phyloP scores from a whole-genome alignment of 176 grass and related monocot genomes.

The Poa pratensis region DNA sequence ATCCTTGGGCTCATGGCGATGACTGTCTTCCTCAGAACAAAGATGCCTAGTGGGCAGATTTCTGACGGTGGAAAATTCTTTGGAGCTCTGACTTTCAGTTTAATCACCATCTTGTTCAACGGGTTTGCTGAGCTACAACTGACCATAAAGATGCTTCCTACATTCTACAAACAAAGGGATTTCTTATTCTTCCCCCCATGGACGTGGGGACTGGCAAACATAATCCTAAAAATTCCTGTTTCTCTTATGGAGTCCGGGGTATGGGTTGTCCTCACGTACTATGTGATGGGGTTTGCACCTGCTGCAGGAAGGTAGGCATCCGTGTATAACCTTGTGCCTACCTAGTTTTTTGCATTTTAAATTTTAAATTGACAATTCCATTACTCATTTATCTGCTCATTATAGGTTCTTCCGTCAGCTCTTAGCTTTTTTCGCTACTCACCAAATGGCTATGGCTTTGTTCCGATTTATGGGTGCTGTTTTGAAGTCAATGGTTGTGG shows the following conservation, averaged over 20 bases:
- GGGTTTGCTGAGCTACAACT: conserved; percentile 58
- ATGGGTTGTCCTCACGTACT: conserved; percentile 64
- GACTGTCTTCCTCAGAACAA: conserved; percentile 59
- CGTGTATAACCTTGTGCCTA: neutral
- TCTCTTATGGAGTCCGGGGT: conserved; percentile 54
- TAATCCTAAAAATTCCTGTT: conserved; percentile 56
- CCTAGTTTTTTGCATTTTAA: neutral
- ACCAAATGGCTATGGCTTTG: conserved; percentile 77
- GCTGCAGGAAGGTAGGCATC: conserved; percentile 47
- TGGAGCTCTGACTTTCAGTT: conserved; percentile 50
- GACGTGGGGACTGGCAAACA: conserved; percentile 55
- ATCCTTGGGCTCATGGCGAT: conserved; percentile 55
- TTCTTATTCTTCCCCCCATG: conserved; percentile 63
- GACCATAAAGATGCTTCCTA: conserved; percentile 62
- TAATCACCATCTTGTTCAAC: conserved; percentile 58
- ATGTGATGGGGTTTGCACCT: conserved; percentile 67
- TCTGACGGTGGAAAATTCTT: conserved; percentile 47
- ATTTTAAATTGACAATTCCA: conserved; percentile 7
- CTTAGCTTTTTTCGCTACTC: conserved; percentile 63
- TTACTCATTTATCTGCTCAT: conserved; percentile 9
- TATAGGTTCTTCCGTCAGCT: conserved; percentile 86
- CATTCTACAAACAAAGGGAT: conserved; percentile 70
- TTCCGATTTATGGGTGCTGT: conserved; percentile 83
- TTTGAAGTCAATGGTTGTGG: conserved; percentile 80
- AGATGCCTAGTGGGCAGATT: conserved; percentile 49